Evolutionary conservation across 768 basidiomycete species (phyloP), one percentile per base, ranked within the genome.

Genomic region (Lanmaoa pseudosensibilis): DNA sequence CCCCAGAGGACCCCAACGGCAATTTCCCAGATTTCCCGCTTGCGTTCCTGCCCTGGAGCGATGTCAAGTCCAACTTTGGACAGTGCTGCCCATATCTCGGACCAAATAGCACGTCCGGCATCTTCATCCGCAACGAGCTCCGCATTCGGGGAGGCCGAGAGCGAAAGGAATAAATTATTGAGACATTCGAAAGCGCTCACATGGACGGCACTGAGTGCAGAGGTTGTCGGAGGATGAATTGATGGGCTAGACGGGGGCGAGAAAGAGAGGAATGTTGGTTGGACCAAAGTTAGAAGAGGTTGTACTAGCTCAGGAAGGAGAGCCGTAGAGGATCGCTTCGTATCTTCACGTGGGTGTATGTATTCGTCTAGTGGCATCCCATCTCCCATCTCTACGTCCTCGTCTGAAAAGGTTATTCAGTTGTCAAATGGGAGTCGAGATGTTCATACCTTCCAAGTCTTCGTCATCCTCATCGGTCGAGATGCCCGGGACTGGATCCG

Each of bases 1-100:
- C 92, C 93, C 93, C 93, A 94, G 6, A 94, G 77, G 36, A 90
- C 92, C 7, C 94, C 94, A 1, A 89, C 78, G 11, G 83, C 87
- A 46, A 87, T 78, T 52, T 88, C 82, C 86, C 94, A 92, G 70
- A 93, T 81, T 53, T 91, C 87, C 59, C 77, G 77, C 59, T 87
- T 78, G 54, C 80, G 75, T 66, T 90, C 90, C 65, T 89, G 85
- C 6, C 87, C 87, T 3, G 79, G 69, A 4, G 79, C 80, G 32
- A 74, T 76, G 46, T 87, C 80, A 50, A 81, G 82, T 23, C 88
- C 88, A 3, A 87, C 78, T 18, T 77, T 74, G 11, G 72, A 72
- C 38, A 92, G 74, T 18, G 87, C 80, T 30, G 70, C 62, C 91
- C 90, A 92, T 15, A 88, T 69, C 51, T 77, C 76, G 27, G 80